Conservation (phyloP, 2,329 filamentous ascomycete species). For the Claviceps quebecensis region DNA sequence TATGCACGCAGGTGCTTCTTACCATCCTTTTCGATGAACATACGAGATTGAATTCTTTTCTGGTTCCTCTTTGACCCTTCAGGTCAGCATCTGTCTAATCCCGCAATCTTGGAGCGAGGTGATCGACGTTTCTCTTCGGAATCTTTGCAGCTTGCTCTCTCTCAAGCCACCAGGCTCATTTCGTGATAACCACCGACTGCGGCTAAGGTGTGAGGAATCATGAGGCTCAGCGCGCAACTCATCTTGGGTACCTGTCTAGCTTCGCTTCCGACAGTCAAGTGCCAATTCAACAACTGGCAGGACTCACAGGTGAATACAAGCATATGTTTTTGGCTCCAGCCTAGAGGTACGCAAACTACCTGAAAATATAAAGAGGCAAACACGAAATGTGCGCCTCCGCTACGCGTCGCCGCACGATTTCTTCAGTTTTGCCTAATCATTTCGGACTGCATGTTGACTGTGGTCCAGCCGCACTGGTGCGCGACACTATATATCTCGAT, state of each 20-base stretch:
- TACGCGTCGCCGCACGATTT: no score
- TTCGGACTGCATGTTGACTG: not conserved
- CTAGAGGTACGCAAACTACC: slow-evolving; percentile 20
- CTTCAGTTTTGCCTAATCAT: no score
- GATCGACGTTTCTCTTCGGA: not conserved
- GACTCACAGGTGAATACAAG: slow-evolving; percentile 38
- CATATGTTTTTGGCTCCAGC: slow-evolving; percentile 43
- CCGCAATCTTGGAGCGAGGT: not conserved
- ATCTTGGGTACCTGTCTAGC: slow-evolving; percentile 10
- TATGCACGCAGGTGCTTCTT: not conserved
- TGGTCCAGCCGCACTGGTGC: slow-evolving; percentile 37
- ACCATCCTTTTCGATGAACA: not conserved
- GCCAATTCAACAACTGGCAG: slow-evolving; percentile 35
- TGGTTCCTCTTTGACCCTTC: not conserved
- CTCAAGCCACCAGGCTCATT: not conserved
- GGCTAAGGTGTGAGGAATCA: slow-evolving; percentile 3
- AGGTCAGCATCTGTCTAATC: not conserved
- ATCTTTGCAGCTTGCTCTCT: not conserved
- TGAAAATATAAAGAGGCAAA: no score
- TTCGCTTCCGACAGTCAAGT: slow-evolving; percentile 11
- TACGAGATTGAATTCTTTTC: not conserved
- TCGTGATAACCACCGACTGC: not conserved
- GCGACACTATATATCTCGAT: slow-evolving; percentile 51
- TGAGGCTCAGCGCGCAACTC: slow-evolving; percentile 8
- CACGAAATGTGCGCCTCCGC: no score